Base-by-base conservation (phyloP, 768 basidiomycete genomes). In the Mycena galericulata region DNA sequence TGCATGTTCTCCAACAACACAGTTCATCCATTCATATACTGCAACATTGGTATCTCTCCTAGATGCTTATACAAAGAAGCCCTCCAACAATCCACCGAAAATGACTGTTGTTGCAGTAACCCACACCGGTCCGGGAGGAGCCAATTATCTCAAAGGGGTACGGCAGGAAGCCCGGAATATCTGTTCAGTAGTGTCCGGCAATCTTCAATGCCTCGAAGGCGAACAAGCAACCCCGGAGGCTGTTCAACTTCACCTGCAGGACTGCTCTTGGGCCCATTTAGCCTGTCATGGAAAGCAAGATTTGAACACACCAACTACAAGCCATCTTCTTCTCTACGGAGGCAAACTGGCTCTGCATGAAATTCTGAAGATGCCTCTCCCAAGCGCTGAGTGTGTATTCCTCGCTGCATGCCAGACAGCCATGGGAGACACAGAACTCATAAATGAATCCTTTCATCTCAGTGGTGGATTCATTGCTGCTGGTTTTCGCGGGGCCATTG, bases 1-100 rank as follows among this genome's bases (percentile, higher is more conserved):
- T 61, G 72, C 72, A 67, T 66, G 65, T 29, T 56, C 49, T 15
- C 70, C 67, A 15, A n/a, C 38, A 45, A 30, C 30, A 17, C 29
- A 36, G 38, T 69, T 65, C 45, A 63, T 72, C 40, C 71, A 61
- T 12, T 72, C 71, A 41, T 72, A 72, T 45, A 72, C 65, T 26
- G 62, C 59, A 32, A 72, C 68, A 17, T 49, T 72, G 43, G 49
- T 40, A 29, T 65, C 64, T 27, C 65, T 72, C 29, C 54, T 70
- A 20, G 45, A 67, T 2, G 51, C 65, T 5, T 34, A 66, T 47
- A n/a, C 11, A 4, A 46, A 17, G 36, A 26, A 51, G 46, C 24
- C 41, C 22, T 49, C 50, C 17, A 9, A 7, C 12, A 29, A n/a
- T 7, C 30, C 30, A 24, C 3, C n/a, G n/a, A 60, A 49, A 46